Evolutionary conservation across 176 grass and related monocot species (phyloP), one percentile per base, ranked within the genome.

Genomic region (Olyra latifolia): DNA sequence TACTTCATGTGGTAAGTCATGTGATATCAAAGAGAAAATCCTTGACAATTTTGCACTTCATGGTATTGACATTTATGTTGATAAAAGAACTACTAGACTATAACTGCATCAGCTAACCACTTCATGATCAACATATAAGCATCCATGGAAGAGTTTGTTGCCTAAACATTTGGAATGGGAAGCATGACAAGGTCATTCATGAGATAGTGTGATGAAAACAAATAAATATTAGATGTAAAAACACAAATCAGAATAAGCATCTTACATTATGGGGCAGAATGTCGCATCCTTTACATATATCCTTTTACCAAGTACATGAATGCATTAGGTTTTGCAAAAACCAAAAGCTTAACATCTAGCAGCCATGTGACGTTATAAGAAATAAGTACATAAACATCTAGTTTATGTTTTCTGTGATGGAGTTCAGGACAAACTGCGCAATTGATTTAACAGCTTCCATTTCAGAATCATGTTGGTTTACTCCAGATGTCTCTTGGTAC

Each of bases 401-500:
- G 45, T n/a, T 50, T 78, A 48, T 77, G 48, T 13, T 82, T 77
- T 77, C 53, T 32, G 15, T 22, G 4, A 87, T 50, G 48, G 82
- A 84, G 32, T 80, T 88, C 45, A 56, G 32, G 55, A 94, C 58
- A 54, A 97, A 97, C 25, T 94, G 79, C 8, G 69, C 68, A 32
- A 94, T 94, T 62, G 69, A 89, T 63, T 90, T 84, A 52, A 85
- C 76, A 84, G 91, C 89, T 88, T 76, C 60, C 46, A 27, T 63
- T 90, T 92, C 94, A 27, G 88, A 83, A 84, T 56, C 72, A 55
- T 88, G 85, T 82, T 97, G 89, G 57, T 76, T 83, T 79, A 90
- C 30, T 43, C 83, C 80, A 13, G 72, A 46, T 53, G 85, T 82
- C 17, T 90, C 77, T 70, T 88, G 94, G 79, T 86, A 84, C 13